A percentile compares a stretch with the other conserved stretches of the same genome.
Conservation (phyloP, 345 rosid species). For the Isatis tinctoria region DNA sequence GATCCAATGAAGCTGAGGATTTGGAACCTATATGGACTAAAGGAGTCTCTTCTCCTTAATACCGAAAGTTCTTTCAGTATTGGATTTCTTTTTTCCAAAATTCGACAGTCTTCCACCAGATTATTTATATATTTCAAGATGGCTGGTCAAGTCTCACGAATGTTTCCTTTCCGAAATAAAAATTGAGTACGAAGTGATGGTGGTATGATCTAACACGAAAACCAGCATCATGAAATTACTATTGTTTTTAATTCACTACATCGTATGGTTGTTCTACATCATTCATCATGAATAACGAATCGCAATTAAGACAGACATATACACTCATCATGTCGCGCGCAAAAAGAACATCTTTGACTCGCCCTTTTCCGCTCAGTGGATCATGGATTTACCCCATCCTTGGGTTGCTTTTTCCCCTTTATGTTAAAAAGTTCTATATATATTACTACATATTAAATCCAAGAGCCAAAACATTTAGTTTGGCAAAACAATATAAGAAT, state of each 20-base stretch:
- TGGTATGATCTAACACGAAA: neutral
- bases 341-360: conserved; percentile 9
- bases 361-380: neutral
- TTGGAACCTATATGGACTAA: conserved; percentile 15
- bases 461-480: neutral
- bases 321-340: neutral
- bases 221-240: neutral
- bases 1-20: conserved; percentile 21
- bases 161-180: neutral
- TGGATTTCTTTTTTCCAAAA: neutral
- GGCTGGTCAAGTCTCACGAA: conserved; percentile 19
- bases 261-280: neutral
- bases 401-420: neutral
- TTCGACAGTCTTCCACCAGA: conserved; percentile 16
- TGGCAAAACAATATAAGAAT: neutral
- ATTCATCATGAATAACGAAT: neutral
- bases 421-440: neutral
- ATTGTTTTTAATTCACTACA: neutral
- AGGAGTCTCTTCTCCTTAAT: conserved; percentile 11
- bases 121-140: conserved; percentile 1
- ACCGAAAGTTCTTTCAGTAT: conserved; percentile 12
- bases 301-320: neutral
- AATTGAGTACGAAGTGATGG: neutral
- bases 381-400: neutral
- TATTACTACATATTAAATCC: neutral